Evolutionary conservation across 345 rosid genomes (phyloP).

Genomic region (Arabidopsis arenosa): DNA sequence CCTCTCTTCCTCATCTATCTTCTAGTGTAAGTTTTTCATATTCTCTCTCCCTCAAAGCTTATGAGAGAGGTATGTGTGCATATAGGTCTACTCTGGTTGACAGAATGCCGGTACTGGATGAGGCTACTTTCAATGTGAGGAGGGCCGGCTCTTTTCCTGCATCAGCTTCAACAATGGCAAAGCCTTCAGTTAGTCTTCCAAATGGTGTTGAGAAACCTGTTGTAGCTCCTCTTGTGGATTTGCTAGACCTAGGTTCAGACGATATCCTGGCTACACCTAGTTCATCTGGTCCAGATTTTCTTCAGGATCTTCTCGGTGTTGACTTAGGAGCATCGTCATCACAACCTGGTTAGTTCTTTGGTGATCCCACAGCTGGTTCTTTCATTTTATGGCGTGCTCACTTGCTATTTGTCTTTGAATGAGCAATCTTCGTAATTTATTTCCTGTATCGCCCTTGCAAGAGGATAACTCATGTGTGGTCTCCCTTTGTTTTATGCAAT

Average conservation of each 20-base stretch:
- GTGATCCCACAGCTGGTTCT: constrained; percentile 3
- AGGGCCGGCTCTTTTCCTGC: constrained; percentile 81
- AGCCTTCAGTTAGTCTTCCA: constrained; percentile 74
- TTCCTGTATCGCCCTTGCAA: background rate
- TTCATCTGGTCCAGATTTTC: constrained; percentile 85
- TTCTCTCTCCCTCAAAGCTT: constrained; percentile 27
- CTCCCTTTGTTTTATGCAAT: background rate
- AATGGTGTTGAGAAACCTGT: constrained; percentile 80
- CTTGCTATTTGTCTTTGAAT: constrained; percentile 10
- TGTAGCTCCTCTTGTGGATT: constrained; percentile 81
- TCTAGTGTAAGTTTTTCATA: constrained; percentile 11
- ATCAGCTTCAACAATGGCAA: constrained; percentile 65
- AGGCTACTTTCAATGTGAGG: constrained; percentile 89
- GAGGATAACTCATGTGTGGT: background rate
- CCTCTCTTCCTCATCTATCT: constrained; percentile 21
- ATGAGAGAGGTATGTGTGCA: constrained; percentile 44
- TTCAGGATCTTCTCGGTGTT: constrained; percentile 90
- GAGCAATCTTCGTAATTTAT: background rate
- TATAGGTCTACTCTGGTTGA: constrained; percentile 88
- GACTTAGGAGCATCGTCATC: constrained; percentile 66
- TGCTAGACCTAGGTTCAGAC: constrained; percentile 84
- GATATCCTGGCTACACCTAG: constrained; percentile 77
- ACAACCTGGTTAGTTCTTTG: constrained; percentile 64
- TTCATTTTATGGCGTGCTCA: constrained; percentile 3
- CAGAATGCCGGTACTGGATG: constrained; percentile 98